phyloP scores from a whole-genome alignment of 208 protist genomes.

The Crithidia acanthocephali region DNA sequence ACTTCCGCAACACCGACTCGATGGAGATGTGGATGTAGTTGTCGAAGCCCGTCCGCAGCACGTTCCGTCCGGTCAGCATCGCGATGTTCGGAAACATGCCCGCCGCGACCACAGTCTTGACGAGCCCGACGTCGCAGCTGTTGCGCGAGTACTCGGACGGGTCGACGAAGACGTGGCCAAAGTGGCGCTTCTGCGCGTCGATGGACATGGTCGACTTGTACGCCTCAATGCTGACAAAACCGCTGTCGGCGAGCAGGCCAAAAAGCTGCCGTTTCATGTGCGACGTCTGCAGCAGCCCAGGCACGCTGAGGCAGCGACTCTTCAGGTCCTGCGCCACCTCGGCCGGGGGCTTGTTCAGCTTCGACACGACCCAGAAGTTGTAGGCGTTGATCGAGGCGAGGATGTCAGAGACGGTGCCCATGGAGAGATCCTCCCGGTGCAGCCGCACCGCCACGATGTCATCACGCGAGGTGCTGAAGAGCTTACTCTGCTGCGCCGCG shows the following conservation, averaged over 20 bases:
- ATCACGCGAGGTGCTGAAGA: conserved; percentile 67
- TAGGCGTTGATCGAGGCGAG: conserved; percentile 90
- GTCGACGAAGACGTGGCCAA: conserved; percentile 62
- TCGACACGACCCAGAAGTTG: conserved; percentile 84
- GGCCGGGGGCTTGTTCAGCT: conserved; percentile 38
- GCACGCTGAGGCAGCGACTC: conserved; percentile 64
- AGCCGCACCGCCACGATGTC: conserved; percentile 58
- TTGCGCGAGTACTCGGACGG: conserved; percentile 56
- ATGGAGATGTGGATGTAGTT: conserved; percentile 34
- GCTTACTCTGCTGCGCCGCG: conserved; percentile 55
- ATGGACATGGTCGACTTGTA: neutral
- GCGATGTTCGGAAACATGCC: conserved; percentile 74
- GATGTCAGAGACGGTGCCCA: conserved; percentile 77
- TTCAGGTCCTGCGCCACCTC: conserved; percentile 50
- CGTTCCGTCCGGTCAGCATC: conserved; percentile 44
- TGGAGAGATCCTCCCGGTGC: conserved; percentile 81
- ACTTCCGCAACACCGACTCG: conserved; percentile 55
- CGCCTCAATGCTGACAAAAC: conserved; percentile 40
- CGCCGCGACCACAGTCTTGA: conserved; percentile 68
- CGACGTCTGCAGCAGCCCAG: conserved; percentile 60
- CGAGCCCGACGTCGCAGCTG: conserved; percentile 62
- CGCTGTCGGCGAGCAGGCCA: conserved; percentile 52
- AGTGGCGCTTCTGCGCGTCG: neutral
- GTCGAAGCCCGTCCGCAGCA: conserved; percentile 63
- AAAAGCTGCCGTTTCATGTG: conserved; percentile 81